Percentiles rank a stretch among this genome's conserved stretches.
phyloP scores from a whole-genome alignment of 2,329 filamentous ascomycete species.

The Ascochyta rabiei region DNA sequence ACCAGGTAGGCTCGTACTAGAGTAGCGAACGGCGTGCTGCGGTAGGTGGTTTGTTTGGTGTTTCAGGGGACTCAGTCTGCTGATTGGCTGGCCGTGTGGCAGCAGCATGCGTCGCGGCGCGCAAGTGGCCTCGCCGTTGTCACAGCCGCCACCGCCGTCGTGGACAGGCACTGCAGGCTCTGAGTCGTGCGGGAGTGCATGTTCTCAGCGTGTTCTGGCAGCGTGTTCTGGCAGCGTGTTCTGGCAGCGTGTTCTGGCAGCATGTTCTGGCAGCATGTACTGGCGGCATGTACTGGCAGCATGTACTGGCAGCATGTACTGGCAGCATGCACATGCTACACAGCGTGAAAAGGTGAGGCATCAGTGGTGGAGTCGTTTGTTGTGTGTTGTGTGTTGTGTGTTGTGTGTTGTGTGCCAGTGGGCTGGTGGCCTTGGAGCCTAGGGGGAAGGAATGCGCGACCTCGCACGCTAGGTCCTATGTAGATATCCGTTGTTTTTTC shows the following conservation, averaged over 20 bases:
- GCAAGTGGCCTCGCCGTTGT: constrained; percentile 19
- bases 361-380: constrained; percentile 5
- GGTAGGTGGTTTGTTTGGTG: background rate
- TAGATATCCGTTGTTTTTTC: constrained; percentile 20
- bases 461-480: background rate
- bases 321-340: too few relatives aligned
- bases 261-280: constrained; percentile 5
- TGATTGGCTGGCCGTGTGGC: constrained; percentile 22
- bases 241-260: constrained; percentile 6
- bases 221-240: constrained; percentile 6
- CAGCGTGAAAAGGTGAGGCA: constrained; percentile 10
- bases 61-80: constrained; percentile 7
- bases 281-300: too few relatives aligned
- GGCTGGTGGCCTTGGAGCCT: background rate
- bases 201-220: too few relatives aligned
- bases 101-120: constrained; percentile 14
- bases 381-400: too few relatives aligned
- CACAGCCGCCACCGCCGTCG: constrained; percentile 19
- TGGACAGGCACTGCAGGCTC: constrained; percentile 16
- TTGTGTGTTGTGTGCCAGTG: too few relatives aligned
- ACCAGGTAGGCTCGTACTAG: too few relatives aligned
- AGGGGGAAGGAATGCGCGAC: constrained; percentile 14
- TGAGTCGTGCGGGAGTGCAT: constrained; percentile 11
- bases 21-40: too few relatives aligned
- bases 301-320: too few relatives aligned